Evolutionary conservation across 2,329 filamentous ascomycete genomes (phyloP), one percentile per base, ranked within the genome.

Genomic region (Cercospora janseana): DNA sequence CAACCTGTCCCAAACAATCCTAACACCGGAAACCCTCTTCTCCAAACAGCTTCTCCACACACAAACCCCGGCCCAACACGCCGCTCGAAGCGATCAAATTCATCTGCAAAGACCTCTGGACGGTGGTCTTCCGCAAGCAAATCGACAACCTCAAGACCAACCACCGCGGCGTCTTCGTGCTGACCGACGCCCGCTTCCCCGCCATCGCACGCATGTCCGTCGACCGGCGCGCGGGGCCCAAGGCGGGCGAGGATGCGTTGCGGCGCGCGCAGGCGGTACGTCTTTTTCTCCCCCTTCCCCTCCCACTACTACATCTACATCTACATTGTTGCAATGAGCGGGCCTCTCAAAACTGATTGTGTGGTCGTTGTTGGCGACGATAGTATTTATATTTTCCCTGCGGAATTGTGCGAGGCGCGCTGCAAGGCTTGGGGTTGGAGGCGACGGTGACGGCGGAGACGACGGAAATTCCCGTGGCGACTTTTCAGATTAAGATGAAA

Each of bases 81-180:
- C 91, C 91, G 3, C 81, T 98, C 32, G 93, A 97, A 66, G 87
- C 91, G 42, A 98, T 98, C 69, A 98, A 98, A 70, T 97, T 98
- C 66, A 78, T 98, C 42, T 98, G 93, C 80, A 98, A 98, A 75
- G 93, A 98, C 69, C 78, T 98, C 35, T 98, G 93, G 93, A 90
- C 83, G 26, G 78, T 97, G 15, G 81, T 96, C 12, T 98, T 96
- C 71, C 81, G 88, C 67, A 98, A 98, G 72, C 94, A 97, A 70
- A 88, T 98, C 65, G 93, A 98, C 71, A 98, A 98, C 68, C 78
- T 98, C 38, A 98, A 98, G 73, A 98, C 93, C 6, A 98, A 98
- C 67, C 93, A 98, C 69, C 78, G 93, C 62, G 93, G 93, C 43
- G 90, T 97, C 60, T 98, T 96, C 70, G 93, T 98, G 34, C 75